Percentiles rank a stretch among this genome's conserved stretches.
These are phyloP conservation scores for Cyclostephanos invisitatus DNA, from an alignment of 108 stramenopile species.

Conservation along the genomic window DNA sequence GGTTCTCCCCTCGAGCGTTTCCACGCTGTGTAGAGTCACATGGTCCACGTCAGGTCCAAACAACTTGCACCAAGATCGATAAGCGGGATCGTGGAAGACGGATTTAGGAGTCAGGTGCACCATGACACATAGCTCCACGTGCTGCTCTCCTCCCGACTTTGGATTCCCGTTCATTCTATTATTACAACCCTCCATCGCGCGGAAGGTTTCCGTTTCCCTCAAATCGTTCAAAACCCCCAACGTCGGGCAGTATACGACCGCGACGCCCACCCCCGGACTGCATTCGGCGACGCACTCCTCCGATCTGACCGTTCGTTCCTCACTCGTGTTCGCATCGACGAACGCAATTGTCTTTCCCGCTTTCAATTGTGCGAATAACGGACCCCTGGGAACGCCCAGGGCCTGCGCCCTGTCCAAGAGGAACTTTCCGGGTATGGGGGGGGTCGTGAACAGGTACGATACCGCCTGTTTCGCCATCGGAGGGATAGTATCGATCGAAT, in stretches of 20 bases:
- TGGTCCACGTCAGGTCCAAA: conserved; percentile 55
- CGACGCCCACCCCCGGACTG: conserved; percentile 63
- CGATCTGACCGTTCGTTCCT: conserved; percentile 60
- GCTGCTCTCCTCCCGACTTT: background rate
- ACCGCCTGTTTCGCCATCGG: conserved; percentile 38
- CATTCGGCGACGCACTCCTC: conserved; percentile 68
- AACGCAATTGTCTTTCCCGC: conserved; percentile 82
- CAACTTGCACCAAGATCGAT: conserved; percentile 53
- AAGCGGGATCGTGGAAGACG: conserved; percentile 39
- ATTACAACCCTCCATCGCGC: conserved; percentile 17
- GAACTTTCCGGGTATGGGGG: conserved; percentile 80
- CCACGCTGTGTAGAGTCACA: conserved; percentile 47
- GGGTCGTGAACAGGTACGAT: conserved; percentile 73
- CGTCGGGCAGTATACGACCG: conserved; percentile 65
- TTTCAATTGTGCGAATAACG: conserved; percentile 81
- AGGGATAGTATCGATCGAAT: conserved; percentile 9
- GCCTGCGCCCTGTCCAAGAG: conserved; percentile 62
- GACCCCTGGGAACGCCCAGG: conserved; percentile 82
- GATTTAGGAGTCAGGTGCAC: conserved; percentile 65
- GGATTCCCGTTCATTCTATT: conserved; percentile 3
- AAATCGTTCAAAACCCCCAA: conserved; percentile 39
- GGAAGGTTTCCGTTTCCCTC: conserved; percentile 29
- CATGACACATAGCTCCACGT: conserved; percentile 58
- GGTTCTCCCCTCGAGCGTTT: conserved; percentile 30
- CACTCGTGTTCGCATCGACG: conserved; percentile 39